Percentiles rank a stretch among this genome's conserved stretches.
Conservation (phyloP, 768 basidiomycete genomes). For the Suillus weaverae region DNA sequence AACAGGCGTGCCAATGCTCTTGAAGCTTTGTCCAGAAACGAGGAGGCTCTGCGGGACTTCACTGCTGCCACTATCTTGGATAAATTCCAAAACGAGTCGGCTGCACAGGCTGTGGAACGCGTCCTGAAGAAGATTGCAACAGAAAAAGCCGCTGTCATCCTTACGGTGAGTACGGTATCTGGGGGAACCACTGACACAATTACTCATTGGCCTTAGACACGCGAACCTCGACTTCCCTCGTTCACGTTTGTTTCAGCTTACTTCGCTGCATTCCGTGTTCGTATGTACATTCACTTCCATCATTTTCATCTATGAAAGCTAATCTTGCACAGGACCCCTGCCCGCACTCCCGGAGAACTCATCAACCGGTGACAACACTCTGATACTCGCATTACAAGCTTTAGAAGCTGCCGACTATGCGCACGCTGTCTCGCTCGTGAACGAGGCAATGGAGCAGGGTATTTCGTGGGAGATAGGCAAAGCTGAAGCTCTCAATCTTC, state of each 20-base stretch:
- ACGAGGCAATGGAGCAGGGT: slow-evolving; percentile 86
- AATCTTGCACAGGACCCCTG: slow-evolving; percentile 48
- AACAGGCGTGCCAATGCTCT: slow-evolving; percentile 87
- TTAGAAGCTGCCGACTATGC: slow-evolving; percentile 82
- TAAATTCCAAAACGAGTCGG: slow-evolving; percentile 81
- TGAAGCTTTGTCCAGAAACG: slow-evolving; percentile 70
- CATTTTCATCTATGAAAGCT: neutral
- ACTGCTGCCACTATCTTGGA: slow-evolving; percentile 96
- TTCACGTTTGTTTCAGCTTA: slow-evolving; percentile 92
- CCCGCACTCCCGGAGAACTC: slow-evolving; percentile 75
- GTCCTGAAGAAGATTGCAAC: slow-evolving; percentile 82
- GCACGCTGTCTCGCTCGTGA: slow-evolving; percentile 75
- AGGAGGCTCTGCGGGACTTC: slow-evolving; percentile 86
- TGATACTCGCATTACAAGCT: slow-evolving; percentile 78
- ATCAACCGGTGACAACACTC: slow-evolving; percentile 79
- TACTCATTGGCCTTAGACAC: slow-evolving; percentile 36
- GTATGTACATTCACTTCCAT: slow-evolving; percentile 43
- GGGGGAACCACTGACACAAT: neutral
- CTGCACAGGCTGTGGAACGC: slow-evolving; percentile 85
- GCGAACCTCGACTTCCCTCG: slow-evolving; percentile 84
- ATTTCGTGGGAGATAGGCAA: slow-evolving; percentile 72
- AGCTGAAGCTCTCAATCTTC: slow-evolving; percentile 88
- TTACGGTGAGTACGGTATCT: slow-evolving; percentile 48
- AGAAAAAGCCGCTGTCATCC: slow-evolving; percentile 70
- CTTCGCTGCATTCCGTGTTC: slow-evolving; percentile 93